phyloP scores from a whole-genome alignment of 176 grass and related monocot species.

The Aegilops longissima region DNA sequence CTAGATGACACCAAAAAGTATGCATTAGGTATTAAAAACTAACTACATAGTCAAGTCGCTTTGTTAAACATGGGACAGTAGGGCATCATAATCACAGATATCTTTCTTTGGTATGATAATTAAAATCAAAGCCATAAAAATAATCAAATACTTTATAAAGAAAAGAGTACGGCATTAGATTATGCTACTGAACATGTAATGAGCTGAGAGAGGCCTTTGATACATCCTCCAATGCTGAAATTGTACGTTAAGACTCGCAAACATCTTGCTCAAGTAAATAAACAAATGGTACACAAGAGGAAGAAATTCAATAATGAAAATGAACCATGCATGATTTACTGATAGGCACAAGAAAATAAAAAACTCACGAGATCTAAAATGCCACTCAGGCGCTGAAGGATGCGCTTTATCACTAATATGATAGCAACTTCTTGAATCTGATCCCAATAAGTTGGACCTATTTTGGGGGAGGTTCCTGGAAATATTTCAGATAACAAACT shows the following conservation, averaged over 20 bases:
- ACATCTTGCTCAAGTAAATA: neutral
- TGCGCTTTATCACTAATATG: slow-evolving; percentile 69
- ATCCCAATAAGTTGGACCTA: slow-evolving; percentile 86
- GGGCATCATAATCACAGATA: slow-evolving; percentile 13
- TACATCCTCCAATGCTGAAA: slow-evolving; percentile 6
- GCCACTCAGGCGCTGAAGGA: slow-evolving; percentile 72
- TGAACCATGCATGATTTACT: slow-evolving; percentile 19
- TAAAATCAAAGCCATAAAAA: slow-evolving; percentile 14
- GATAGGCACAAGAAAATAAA: slow-evolving; percentile 32
- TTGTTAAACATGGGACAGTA: slow-evolving; percentile 13
- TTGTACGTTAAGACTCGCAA: neutral
- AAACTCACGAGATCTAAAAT: slow-evolving; percentile 69
- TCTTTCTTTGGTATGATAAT: slow-evolving; percentile 10
- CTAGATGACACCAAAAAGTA: slow-evolving; percentile 47
- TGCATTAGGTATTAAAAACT: slow-evolving; percentile 19
- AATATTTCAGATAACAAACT: slow-evolving; percentile 81
- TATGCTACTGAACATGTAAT: slow-evolving; percentile 28
- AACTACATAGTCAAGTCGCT: slow-evolving; percentile 4
- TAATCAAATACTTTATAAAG: slow-evolving; percentile 11
- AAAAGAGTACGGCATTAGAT: slow-evolving; percentile 14
- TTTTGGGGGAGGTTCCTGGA: slow-evolving; percentile 62
- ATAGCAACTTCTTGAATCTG: slow-evolving; percentile 94
- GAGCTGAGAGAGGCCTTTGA: neutral
- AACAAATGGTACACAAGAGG: slow-evolving; percentile 33
- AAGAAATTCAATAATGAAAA: neutral